Base-by-base conservation (phyloP, 495 filamentous ascomycete genomes). In the Diplogelasinospora grovesii region DNA sequence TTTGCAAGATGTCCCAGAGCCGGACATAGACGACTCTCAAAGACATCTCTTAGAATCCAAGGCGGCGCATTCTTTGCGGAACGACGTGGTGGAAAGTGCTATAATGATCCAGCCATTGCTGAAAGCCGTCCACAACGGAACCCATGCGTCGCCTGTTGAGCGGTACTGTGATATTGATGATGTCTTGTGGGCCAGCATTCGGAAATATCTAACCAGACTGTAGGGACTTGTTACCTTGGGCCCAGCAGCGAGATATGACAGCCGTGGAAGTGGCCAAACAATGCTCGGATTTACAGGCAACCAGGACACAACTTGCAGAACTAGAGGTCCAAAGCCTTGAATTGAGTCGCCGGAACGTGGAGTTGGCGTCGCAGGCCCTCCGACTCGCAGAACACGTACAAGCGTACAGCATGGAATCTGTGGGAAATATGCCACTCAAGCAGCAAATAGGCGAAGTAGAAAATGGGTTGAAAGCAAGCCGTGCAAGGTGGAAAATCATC, bases 91-190 rank as follows among this genome's bases (percentile, higher is more conserved):
- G 9, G 74, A 78, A 34, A 79, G 68, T 36, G 75, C 84, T 19
- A 60, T 89, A 43, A 74, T 75, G 47, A 76, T 78, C 16, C 81
- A 85, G 52, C 85, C 86, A 8, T 79, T 79, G 33, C 62, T 93
- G 36, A 86, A 85, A 53, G 81, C 86, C 1, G 74, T 88, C 36
- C 84, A 89, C 55, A 64, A 77, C 34, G 82, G 79, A 32, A 78
- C 73, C 3, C 72, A 76, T 31, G 68, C 75, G n/a, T 77, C 75
- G 3, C 72, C 73, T 30, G 64, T 78, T 45, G 84, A 89, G 60
- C 71, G 81, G 85, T 86, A 73, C 20, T n/a, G n/a, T n/a, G n/a
- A n/a, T n/a, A n/a, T n/a, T n/a, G n/a, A n/a, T n/a, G n/a, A 48
- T 32, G 39, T 18, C 36, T 33, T 33, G 10, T 10, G 30, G n/a